Conservation (phyloP, 164 flowering plant genomes). For the Hamamelis virginiana region DNA sequence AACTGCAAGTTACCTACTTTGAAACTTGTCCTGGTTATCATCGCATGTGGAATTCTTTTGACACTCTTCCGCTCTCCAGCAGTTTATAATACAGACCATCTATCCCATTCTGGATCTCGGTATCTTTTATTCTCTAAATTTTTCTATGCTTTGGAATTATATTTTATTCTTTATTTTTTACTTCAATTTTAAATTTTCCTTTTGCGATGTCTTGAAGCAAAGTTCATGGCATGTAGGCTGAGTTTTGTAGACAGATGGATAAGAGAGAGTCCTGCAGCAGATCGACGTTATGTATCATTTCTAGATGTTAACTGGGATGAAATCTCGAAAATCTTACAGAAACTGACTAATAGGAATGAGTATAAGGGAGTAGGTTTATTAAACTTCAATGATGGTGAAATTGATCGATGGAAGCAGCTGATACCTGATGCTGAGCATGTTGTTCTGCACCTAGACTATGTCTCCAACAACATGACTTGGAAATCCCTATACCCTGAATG, state of each 20-base stretch:
- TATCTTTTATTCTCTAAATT: constrained; percentile 24
- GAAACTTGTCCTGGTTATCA: constrained; percentile 51
- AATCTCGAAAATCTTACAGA: constrained; percentile 25
- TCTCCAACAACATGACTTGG: constrained; percentile 50
- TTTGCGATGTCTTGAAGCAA: constrained; percentile 5
- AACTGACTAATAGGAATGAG: constrained; percentile 27
- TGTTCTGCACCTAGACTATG: constrained; percentile 35
- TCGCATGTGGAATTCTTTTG: constrained; percentile 49
- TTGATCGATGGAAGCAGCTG: constrained; percentile 40
- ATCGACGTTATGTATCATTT: constrained; percentile 39
- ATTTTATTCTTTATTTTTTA: background rate
- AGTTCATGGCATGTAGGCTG: constrained; percentile 21
- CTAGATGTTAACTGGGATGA: constrained; percentile 48
- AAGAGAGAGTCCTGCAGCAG: constrained; percentile 35
- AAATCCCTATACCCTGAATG: constrained; percentile 66
- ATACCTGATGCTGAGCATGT: constrained; percentile 36
- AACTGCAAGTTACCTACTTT: constrained; percentile 50
- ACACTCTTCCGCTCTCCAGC: constrained; percentile 61
- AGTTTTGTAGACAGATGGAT: constrained; percentile 42
- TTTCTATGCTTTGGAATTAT: background rate
- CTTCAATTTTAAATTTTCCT: too few relatives aligned
- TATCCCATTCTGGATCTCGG: constrained; percentile 38
- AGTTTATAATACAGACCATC: constrained; percentile 37
- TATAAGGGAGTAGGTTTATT: constrained; percentile 53
- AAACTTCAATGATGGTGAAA: constrained; percentile 48